phyloP scores from a whole-genome alignment of 352 stramenopile species.

The Pythium dissotocum region DNA sequence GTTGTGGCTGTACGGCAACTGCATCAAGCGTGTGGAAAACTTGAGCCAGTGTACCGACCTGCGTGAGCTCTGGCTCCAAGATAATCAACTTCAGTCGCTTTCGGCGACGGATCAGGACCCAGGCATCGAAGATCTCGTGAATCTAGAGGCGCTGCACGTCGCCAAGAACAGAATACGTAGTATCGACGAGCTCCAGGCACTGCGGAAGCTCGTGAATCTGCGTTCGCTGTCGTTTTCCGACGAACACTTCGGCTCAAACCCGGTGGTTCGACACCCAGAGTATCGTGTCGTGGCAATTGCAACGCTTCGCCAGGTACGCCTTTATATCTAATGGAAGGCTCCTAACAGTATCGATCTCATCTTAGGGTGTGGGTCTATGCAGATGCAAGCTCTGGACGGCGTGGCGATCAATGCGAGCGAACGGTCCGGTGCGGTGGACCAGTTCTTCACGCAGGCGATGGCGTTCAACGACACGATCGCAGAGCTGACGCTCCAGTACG shows the following conservation, averaged over 20 bases:
- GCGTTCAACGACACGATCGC: slow-evolving; percentile 71
- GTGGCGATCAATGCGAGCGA: slow-evolving; percentile 37
- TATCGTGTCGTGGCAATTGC: slow-evolving; percentile 77
- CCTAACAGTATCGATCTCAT: neutral
- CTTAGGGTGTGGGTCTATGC: neutral
- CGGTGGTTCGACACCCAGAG: slow-evolving; percentile 58
- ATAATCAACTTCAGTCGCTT: slow-evolving; percentile 67
- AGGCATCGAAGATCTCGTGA: slow-evolving; percentile 55
- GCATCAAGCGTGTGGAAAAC: slow-evolving; percentile 58
- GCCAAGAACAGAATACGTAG: slow-evolving; percentile 75
- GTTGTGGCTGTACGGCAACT: slow-evolving; percentile 83
- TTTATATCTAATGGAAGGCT: neutral
- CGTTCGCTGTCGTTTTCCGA: slow-evolving; percentile 65
- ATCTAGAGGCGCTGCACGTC: slow-evolving; percentile 69
- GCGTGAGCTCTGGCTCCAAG: slow-evolving; percentile 83
- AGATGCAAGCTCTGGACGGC: slow-evolving; percentile 60
- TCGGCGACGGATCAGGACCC: slow-evolving; percentile 32
- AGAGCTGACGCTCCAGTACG: slow-evolving; percentile 49
- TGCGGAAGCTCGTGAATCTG: slow-evolving; percentile 61
- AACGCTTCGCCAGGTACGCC: slow-evolving; percentile 57
- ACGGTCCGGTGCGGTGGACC: slow-evolving; percentile 40
- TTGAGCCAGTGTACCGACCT: slow-evolving; percentile 67
- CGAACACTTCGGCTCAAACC: slow-evolving; percentile 84
- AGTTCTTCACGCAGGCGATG: slow-evolving; percentile 56
- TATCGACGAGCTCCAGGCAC: slow-evolving; percentile 66